A percentile compares a stretch with the other conserved stretches of the same genome.
Conservation (phyloP, 1,284 basidiomycete species). For the Pseudozyma thailandica region DNA sequence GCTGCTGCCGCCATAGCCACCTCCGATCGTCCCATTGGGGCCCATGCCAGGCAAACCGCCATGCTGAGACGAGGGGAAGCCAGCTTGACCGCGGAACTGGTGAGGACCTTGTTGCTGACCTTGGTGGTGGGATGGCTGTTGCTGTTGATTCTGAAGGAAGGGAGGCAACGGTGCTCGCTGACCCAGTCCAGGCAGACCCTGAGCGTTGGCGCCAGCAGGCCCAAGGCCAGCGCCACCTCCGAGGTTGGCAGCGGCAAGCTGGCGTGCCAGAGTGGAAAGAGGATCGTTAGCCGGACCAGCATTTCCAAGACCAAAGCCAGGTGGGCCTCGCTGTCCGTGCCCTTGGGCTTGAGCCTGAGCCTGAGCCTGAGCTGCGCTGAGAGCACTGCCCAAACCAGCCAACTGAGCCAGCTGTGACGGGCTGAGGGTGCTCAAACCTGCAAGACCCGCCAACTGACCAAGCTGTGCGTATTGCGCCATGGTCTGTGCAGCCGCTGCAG, state of each 20-base stretch:
- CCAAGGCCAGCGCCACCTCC: conserved; percentile 9
- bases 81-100: conserved; percentile 12
- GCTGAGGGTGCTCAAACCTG: conserved; percentile 53
- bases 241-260: conserved; percentile 47
- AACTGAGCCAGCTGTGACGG: conserved; percentile 54
- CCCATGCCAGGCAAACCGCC: conserved; percentile 16
- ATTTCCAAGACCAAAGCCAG: conserved; percentile 15
- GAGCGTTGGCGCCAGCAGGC: not conserved
- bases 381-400: conserved; percentile 47
- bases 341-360: conserved; percentile 36
- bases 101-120: conserved; percentile 13
- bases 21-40: conserved; percentile 9
- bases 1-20: conserved; percentile 10
- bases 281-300: conserved; percentile 38
- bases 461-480: conserved; percentile 57
- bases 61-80: conserved; percentile 17
- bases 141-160: conserved; percentile 37
- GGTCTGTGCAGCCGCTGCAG: conserved; percentile 62
- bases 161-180: conserved; percentile 28
- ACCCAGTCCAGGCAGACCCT: conserved; percentile 11
- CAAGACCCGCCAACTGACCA: conserved; percentile 53
- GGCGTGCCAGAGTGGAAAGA: conserved; percentile 43
- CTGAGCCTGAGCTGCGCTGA: conserved; percentile 52
- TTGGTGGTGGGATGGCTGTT: conserved; percentile 4
- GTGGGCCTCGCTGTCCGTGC: conserved; percentile 15